Evolutionary conservation across 2,329 filamentous ascomycete species (phyloP), one percentile per base, ranked within the genome.

Genomic region (Aureobasidium namibiae): DNA sequence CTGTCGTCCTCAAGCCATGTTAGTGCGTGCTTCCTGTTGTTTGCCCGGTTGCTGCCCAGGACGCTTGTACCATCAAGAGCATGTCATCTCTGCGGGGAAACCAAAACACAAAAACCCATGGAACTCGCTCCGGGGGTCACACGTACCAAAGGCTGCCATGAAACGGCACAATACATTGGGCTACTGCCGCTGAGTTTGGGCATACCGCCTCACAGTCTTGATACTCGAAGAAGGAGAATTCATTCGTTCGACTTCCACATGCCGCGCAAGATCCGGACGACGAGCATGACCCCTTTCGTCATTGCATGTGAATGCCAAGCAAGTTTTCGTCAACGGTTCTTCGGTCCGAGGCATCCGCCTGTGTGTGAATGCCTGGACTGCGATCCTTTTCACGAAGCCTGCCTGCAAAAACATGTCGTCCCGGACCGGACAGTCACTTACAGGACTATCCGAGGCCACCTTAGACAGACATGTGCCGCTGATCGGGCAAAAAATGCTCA

Each of bases 1-100:
- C 68, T 72, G 64, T 56, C 49, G 18, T 13, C 56, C 16, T 46
- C 34, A 21, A 21, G 23, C 1, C 49, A 46, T 46, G 60, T 67
- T 53, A 68, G 64, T 54, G 44, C 39, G 31, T 56, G 31, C 41
- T 26, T 38, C 16, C n/a, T 21, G 16, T 26, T 46, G 21, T 46
- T 23, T 26, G 14, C 34, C 14, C 24, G 13, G 38, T 56, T 56
- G 53, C 53, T 56, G 53, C 53, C 29, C 41, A 33, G 52, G 24
- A 29, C 50, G 50, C 34, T 34, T 44, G 38, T 38, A 24, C 34
- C 52, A 34, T 34, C 21, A 23, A 24, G 18, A 34, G 16, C 38
- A 56, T 56, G 52, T 56, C 52, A 56, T 56, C 16, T 29, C 52
- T 52, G 48, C 48, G 49, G 49, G 49, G 36, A 41, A 41, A 21